A percentile compares a stretch with the other conserved stretches of the same genome.
phyloP scores from a whole-genome alignment of 768 basidiomycete genomes.

The Roridomyces roridus region DNA sequence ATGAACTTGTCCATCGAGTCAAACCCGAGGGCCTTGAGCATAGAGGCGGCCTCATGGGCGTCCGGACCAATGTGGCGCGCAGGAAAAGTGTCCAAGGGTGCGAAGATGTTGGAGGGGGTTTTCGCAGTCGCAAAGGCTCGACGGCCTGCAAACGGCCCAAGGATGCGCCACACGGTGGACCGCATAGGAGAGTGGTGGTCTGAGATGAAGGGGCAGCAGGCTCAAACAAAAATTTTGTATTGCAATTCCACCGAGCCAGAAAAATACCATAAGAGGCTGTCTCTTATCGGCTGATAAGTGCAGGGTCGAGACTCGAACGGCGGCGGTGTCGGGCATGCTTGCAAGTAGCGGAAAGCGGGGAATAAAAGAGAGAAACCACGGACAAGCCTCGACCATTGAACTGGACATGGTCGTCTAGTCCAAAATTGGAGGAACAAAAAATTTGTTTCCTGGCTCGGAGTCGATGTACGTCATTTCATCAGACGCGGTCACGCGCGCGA shows the following conservation, averaged over 20 bases:
- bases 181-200: constrained; percentile 29
- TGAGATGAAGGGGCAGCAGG: neutral
- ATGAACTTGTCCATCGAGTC: constrained; percentile 90
- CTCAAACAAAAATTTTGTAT: constrained; percentile 5
- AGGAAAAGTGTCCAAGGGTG: constrained; percentile 87
- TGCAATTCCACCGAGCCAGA: constrained; percentile 5
- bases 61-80: constrained; percentile 95
- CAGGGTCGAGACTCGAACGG: too few species aligned
- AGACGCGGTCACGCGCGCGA: too few species aligned
- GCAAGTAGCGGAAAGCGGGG: too few species aligned
- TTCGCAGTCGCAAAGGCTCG: constrained; percentile 67
- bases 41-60: constrained; percentile 74
- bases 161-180: constrained; percentile 22
- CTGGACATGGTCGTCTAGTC: too few species aligned
- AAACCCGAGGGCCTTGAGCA: constrained; percentile 88
- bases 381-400: too few species aligned
- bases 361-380: too few species aligned
- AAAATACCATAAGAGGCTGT: too few species aligned
- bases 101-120: constrained; percentile 64
- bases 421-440: too few species aligned
- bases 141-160: constrained; percentile 22
- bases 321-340: too few species aligned
- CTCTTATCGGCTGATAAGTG: constrained; percentile 9
- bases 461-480: too few species aligned
- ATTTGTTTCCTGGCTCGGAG: too few species aligned